Percentiles rank a stretch among this genome's conserved stretches.
phyloP scores from a whole-genome alignment of 345 rosid genomes.

The Eucalyptus coolabah region DNA sequence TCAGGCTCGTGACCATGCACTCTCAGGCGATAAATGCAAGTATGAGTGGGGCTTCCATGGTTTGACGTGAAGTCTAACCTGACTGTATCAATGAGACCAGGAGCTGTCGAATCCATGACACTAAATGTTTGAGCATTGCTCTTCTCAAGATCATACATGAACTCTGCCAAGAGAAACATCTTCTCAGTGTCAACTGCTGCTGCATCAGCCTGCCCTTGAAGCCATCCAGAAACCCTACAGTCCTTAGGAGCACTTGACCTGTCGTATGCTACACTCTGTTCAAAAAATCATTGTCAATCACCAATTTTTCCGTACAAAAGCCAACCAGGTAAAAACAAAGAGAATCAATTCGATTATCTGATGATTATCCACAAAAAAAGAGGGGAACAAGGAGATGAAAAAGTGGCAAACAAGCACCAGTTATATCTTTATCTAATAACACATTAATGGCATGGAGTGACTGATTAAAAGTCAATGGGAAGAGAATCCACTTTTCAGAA shows the following conservation, averaged over 20 bases:
- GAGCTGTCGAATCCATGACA: conserved; percentile 23
- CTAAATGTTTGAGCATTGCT: conserved; percentile 79
- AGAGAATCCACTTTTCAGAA: not conserved
- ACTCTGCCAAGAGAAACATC: conserved; percentile 53
- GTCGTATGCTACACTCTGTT: conserved; percentile 84
- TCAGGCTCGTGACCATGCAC: conserved; percentile 76
- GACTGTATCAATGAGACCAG: conserved; percentile 44
- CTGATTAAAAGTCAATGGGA: not conserved
- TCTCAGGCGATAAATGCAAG: conserved; percentile 87
- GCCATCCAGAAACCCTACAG: conserved; percentile 78
- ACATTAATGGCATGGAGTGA: not conserved
- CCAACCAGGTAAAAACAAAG: not conserved
- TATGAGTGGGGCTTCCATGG: conserved; percentile 70
- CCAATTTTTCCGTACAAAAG: not conserved
- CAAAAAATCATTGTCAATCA: not conserved
- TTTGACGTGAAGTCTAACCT: conserved; percentile 75
- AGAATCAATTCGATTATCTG: not conserved
- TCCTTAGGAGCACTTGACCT: conserved; percentile 94
- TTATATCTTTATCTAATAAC: not conserved
- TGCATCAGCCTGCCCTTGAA: conserved; percentile 27
- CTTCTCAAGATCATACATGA: conserved; percentile 75
- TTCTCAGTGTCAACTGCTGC: conserved; percentile 19
- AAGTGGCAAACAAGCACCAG: not conserved
- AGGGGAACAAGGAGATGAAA: not conserved
- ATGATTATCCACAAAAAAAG: not conserved